Evolutionary conservation across 805 yeast species (phyloP), one percentile per base, ranked within the genome.

Genomic region (Saturnispora mendoncae): DNA sequence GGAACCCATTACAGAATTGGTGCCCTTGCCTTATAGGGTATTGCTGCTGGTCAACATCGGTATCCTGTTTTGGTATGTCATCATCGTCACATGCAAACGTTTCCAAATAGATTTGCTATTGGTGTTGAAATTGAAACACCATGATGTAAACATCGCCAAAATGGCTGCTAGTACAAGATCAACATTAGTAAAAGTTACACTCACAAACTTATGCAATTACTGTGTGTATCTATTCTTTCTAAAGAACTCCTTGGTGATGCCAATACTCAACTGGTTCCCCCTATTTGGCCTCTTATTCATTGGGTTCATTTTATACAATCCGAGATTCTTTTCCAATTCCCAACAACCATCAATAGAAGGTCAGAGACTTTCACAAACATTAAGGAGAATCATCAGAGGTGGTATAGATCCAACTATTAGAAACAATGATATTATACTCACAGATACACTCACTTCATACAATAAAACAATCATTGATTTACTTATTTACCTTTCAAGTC

Each of bases 391-490:
- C 4, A 38, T 71, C 4, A 38, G 55, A 2, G 94, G 94, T 2
- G 66, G 69, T 2, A 76, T 85, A 25, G 80, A 81, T 52, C 51
- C 60, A 13, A 69, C 71, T 13, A 61, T 73, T 57, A 66, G 95
- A 51, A 74, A 83, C 14, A 82, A 84, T 42, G 97, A 90, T 56
- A 83, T 90, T 29, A 60, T 92, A 36, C 57, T 88, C 12, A 76
- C 95, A 6, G 98, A 90, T 63, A 77, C 87, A 4, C 65, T 92
- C 35, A 82, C 94, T 0, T 86, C 96, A 0, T 86, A 82, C 56
- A 67, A 85, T 3, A 78, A 78, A 54, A 83, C 86, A 0, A 52
- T 85, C 36, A 79, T 83, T 35, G 97, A 92, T 58, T 61, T 81
- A 17, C 70, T 72, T 3, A 66, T 82, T 27, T 74, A 75, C 49